Evolutionary conservation across 306 rosid genomes (phyloP), one percentile per base, ranked within the genome.

Genomic region (Malus sylvestris): DNA sequence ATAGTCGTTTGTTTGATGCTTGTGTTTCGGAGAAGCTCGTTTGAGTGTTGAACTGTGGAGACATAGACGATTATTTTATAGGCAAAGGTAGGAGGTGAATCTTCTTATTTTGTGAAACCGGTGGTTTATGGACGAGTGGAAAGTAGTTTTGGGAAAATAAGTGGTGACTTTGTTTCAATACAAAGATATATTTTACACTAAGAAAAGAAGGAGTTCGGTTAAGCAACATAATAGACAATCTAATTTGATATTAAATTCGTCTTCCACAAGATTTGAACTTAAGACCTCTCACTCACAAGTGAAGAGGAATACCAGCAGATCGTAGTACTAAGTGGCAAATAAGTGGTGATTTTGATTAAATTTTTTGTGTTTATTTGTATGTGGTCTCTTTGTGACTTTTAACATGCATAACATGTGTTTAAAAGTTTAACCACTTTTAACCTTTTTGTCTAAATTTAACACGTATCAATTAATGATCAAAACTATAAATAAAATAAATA

Each of bases 71-170:
- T 30, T 8, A 70, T 71, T 71, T 66, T 82, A 83, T 78, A 78
- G 69, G 52, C 13, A 5, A 32, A 4, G 45, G 46, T 14, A 55
- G 19, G 29, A 69, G 74, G 29, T 65, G 76, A 10, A 0, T 0
- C 45, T 15, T 55, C 67, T 35, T 38, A 38, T 53, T 72, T 78
- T 0, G 33, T 4, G 30, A 69, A 65, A 20, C 83, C 27, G 11
- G 25, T 23, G 49, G 51, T 55, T 32, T 30, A 16, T 3, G 12
- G 10, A 23, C 3, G 1, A 55, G 38, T 2, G 19, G 40, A 23
- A 65, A 76, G 55, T 78, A 81, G 87, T 78, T 68, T 84, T 45
- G n/a, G 35, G 23, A 4, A 51, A 30, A 32, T 3, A 25, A 46
- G 45, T 59, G 29, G 27, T 16, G 23, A 58, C 2, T 14, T 8